Base-by-base conservation (phyloP, 2,329 filamentous ascomycete genomes). In the Aureobasidium sp. region DNA sequence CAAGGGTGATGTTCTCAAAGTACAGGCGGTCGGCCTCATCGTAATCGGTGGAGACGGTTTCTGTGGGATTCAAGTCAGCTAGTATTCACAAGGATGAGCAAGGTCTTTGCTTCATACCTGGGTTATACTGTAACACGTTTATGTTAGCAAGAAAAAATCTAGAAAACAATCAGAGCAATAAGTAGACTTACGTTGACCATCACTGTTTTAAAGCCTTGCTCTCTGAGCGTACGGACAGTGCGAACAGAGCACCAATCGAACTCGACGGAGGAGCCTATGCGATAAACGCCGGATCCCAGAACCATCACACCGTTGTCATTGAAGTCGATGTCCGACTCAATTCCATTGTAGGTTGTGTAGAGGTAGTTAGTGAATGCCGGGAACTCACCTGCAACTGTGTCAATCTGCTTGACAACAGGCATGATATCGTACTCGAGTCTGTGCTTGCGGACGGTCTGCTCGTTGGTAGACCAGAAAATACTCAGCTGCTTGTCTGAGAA, bases 241-340 rank as follows among this genome's bases (percentile, higher is more conserved):
- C 93, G 84, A 31, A 99, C 94, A 5, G 94, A 96, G 75, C 94
- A 97, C 94, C 94, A 99, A 76, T 99, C 94, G 75, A 99, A 99
- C 73, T 99, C 94, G 63, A 99, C 94, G 0, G 93, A 97, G 0
- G 92, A 97, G 67, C 94, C 94, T 67, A 99, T 58, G 64, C 94
- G 86, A 81, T 97, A 97, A 11, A 97, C 92, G 75, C 93, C 93
- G 36, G 92, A 97, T 15, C 93, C 93, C 34, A 97, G 82, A 9
- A 99, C 93, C 91, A 97, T 97, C 64, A 97, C 84, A 71, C 94
- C 94, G 65, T 93, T 86, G 72, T 99, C 94, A 11, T 91, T 82
- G 71, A 97, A 97, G 15, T 74, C 73, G 61, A 97, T 80, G 70
- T 99, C 94, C 67, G 89, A 87, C 75, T 93, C 89, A 0, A 86